Evolutionary conservation across 495 filamentous ascomycete species (phyloP).

Genomic region (Hypoxylon fuscum): DNA sequence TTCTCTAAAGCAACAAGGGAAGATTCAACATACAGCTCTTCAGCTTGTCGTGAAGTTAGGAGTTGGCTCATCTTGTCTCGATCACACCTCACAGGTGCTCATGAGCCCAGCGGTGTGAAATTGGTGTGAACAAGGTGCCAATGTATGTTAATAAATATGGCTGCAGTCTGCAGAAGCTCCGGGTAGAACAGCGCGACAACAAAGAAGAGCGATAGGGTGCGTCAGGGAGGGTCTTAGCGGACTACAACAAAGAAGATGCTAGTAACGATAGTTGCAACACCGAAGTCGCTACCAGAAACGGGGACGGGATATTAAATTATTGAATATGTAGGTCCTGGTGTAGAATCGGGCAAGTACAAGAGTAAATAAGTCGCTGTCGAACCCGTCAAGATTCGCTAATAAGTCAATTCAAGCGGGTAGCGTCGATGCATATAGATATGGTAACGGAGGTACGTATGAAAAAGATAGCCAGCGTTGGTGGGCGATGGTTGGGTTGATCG

Average conservation of each 20-base stretch:
- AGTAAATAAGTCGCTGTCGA: no score
- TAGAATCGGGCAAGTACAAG: no score
- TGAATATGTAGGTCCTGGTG: no score
- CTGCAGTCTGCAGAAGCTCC: not conserved
- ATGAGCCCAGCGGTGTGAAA: constrained; percentile 13
- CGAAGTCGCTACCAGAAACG: not conserved
- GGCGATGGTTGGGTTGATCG: not conserved
- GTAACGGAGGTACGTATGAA: no score
- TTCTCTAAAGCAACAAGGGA: not conserved
- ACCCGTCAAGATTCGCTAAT: no score
- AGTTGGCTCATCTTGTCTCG: constrained; percentile 72
- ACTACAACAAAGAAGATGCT: constrained; percentile 8
- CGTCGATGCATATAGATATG: no score
- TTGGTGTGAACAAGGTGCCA: not conserved
- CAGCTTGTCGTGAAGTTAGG: constrained; percentile 81
- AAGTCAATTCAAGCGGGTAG: no score
- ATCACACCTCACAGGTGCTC: constrained; percentile 25
- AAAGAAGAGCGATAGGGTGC: constrained; percentile 9
- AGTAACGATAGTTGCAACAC: not conserved
- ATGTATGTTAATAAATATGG: not conserved
- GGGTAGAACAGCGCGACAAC: constrained; percentile 5
- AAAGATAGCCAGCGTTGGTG: no score
- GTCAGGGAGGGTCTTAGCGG: constrained; percentile 4
- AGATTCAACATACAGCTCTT: constrained; percentile 76
- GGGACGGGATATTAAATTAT: not conserved